Evolutionary conservation across 768 basidiomycete species (phyloP).

Genomic region (Tulasnella sp.): DNA sequence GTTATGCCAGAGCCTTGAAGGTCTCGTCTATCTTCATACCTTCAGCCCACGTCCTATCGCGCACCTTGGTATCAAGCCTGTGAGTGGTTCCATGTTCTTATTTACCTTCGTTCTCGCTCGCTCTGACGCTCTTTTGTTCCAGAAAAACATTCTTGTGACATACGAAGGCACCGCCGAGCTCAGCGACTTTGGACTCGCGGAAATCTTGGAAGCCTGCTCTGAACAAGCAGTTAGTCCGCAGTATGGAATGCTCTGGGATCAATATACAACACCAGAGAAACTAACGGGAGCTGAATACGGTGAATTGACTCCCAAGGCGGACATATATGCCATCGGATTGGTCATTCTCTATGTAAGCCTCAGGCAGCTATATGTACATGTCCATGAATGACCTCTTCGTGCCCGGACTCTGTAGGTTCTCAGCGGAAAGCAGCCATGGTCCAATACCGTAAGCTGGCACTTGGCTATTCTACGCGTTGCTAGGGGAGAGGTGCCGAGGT

Average conservation of each 20-base stretch:
- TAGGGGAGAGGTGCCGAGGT: neutral
- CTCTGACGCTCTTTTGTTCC: too few relatives aligned
- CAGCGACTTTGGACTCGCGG: neutral
- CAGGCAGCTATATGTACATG: neutral
- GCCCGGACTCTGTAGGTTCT: neutral
- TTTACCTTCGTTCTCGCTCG: too few relatives aligned
- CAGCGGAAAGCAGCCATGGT: neutral
- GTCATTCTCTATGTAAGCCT: neutral
- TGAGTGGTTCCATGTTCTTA: neutral
- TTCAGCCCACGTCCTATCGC: neutral
- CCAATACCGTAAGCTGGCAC: neutral
- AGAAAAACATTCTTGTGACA: constrained; percentile 21
- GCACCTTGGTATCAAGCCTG: neutral
- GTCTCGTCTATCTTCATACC: neutral
- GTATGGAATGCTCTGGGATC: too few relatives aligned
- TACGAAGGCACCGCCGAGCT: neutral
- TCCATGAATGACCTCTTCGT: neutral
- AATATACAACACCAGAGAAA: neutral
- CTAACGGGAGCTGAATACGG: neutral
- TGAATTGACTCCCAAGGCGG: neutral
- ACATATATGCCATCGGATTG: neutral
- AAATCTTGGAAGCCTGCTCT: too few relatives aligned
- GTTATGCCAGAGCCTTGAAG: neutral
- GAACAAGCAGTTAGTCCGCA: too few relatives aligned
- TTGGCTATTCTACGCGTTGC: neutral